phyloP scores from a whole-genome alignment of 2,329 filamentous ascomycete genomes.

The Aspergillus pseudoterreus region DNA sequence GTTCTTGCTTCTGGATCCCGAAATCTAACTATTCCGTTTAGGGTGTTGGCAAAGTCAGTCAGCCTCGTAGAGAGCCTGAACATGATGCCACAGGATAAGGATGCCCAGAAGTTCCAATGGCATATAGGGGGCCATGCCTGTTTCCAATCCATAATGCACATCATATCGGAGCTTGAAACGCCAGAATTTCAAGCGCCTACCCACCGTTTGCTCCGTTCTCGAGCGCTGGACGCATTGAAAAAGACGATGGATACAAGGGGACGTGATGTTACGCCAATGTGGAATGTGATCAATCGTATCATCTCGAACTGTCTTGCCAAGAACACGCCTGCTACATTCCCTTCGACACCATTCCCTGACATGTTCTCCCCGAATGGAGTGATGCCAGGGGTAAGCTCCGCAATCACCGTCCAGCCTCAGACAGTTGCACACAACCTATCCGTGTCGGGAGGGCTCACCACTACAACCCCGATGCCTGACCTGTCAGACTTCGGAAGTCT shows the following conservation, averaged over 20 bases:
- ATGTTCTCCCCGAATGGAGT: not conserved
- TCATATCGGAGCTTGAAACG: constrained; percentile 8
- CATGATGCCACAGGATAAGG: constrained; percentile 6
- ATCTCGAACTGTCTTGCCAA: constrained; percentile 2
- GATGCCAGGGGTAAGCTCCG: not conserved
- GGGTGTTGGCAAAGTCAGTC: constrained; percentile 8
- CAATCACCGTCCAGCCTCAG: not conserved
- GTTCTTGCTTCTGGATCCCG: not conserved
- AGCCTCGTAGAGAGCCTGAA: constrained; percentile 10
- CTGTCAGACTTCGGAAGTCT: not conserved
- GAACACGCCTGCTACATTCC: not conserved
- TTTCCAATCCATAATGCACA: constrained; percentile 12
- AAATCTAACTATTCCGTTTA: not conserved
- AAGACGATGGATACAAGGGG: constrained; percentile 1
- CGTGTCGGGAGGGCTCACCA: not conserved
- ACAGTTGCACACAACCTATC: not conserved
- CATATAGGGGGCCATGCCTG: constrained; percentile 9
- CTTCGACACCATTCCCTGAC: not conserved
- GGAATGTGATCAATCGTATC: constrained; percentile 5
- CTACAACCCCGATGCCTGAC: not conserved
- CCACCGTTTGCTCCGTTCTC: constrained; percentile 3
- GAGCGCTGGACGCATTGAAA: not conserved
- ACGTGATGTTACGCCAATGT: not conserved
- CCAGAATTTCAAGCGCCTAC: constrained; percentile 6
- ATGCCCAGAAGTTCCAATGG: constrained; percentile 9